Conservation (phyloP, 73 alveolate genomes). For the Uronychia setigera region DNA sequence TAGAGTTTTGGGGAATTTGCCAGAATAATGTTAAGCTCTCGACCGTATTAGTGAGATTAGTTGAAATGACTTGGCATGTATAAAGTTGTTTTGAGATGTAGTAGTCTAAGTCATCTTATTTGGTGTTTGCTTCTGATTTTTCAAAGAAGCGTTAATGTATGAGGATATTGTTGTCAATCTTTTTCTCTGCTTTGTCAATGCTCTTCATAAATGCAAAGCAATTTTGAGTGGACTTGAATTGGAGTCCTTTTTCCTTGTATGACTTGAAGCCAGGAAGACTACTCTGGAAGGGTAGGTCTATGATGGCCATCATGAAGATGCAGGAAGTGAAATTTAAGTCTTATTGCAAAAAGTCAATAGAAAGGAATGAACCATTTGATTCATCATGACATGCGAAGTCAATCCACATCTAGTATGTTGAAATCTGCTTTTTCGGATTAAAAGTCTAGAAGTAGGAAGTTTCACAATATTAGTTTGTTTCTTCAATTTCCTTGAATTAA, state of each 20-base stretch:
- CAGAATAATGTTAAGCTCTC: slow-evolving; percentile 73
- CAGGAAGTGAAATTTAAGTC: neutral
- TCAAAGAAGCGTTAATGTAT: neutral
- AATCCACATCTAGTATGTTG: neutral
- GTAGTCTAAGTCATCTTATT: slow-evolving; percentile 18
- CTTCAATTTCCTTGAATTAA: slow-evolving; percentile 60
- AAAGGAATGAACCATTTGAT: neutral
- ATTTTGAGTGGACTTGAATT: slow-evolving; percentile 63
- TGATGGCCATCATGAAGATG: slow-evolving; percentile 67
- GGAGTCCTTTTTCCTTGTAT: slow-evolving; percentile 68
- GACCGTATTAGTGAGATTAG: slow-evolving; percentile 83
- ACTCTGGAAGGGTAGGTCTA: slow-evolving; percentile 83
- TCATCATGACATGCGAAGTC: neutral
- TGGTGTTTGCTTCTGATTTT: neutral
- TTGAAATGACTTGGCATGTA: slow-evolving; percentile 86
- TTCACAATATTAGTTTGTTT: slow-evolving; percentile 90
- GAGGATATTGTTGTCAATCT: neutral
- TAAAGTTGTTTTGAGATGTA: slow-evolving; percentile 68
- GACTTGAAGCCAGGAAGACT: slow-evolving; percentile 72
- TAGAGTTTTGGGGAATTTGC: slow-evolving; percentile 94
- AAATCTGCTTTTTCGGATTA: slow-evolving; percentile 2
- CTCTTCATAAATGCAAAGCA: slow-evolving; percentile 82
- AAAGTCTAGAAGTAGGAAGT: slow-evolving; percentile 74
- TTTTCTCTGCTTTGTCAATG: slow-evolving; percentile 78
- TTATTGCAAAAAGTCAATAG: neutral